Base-by-base conservation (phyloP, 192 early-diverging fungal genomes). In the Rhizophagus prolifer region DNA sequence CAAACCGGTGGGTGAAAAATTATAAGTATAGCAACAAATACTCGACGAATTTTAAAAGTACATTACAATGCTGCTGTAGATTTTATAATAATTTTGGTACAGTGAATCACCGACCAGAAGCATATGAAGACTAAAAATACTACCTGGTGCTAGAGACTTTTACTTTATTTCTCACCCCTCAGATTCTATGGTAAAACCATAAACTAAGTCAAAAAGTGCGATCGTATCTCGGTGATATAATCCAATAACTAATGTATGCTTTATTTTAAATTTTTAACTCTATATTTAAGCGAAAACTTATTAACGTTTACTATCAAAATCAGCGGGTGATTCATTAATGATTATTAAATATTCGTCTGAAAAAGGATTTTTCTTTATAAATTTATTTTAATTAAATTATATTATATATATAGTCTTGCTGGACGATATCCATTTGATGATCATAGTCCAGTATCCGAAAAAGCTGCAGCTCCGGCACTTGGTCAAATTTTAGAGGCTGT, bases 341-440 rank as follows among this genome's bases (percentile, higher is more conserved):
- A 6, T 8, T 7, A 38, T 38, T 38, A 8, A 38, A 38, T 38
- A 38, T 8, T 8, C 36, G n/a, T n/a, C n/a, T n/a, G n/a, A n/a
- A n/a, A n/a, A 19, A 65, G 19, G 5, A 26, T 16, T 26, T 26
- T 30, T 65, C 9, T 34, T 10, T 36, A 13, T 26, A 26, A 64
- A 4, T 66, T 16, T 9, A 66, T 66, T 12, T 8, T 25, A 28
- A 25, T 47, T 70, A 70, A 26, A 23, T 25, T 50, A n/a, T 50
- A 36, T 4, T 19, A 16, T 66, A 60, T 58, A 23, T 60, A 13
- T 31, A 74, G 72, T 25, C 30, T 74, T 19, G 72, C 59, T 16
- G 72, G 72, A 16, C 9, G 72, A 38, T 74, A 74, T 74, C 72
- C 72, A 41, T 74, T 74, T 28, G 58, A 61, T 41, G 72, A 74